These are phyloP conservation scores for Mycena vitilis DNA, from an alignment of 768 basidiomycete genomes.

Conservation along the genomic window DNA sequence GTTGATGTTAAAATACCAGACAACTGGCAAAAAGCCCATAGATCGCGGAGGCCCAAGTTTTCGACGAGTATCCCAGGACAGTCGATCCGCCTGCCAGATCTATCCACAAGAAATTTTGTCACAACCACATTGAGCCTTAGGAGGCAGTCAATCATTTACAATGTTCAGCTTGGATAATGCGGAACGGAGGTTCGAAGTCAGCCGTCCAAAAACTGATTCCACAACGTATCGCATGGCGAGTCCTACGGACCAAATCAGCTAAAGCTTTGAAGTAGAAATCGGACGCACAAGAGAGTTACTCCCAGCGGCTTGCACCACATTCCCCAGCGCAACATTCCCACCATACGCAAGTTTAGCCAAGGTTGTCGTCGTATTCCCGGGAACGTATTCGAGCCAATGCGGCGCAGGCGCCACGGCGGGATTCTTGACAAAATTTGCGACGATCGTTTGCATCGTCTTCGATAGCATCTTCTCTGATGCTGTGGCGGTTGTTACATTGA, in stretches of 20 bases:
- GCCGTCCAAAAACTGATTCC: conserved; percentile 22
- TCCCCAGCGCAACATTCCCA: conserved; percentile 33
- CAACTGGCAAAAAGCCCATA: too few relatives aligned
- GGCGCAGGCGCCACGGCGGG: conserved; percentile 34
- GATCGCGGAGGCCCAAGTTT: too few relatives aligned
- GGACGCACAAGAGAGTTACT: conserved; percentile 26
- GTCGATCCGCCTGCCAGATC: too few relatives aligned
- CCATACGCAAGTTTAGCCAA: conserved; percentile 38
- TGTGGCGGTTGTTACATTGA: conserved; percentile 36
- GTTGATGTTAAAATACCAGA: too few relatives aligned
- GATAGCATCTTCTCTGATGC: conserved; percentile 38
- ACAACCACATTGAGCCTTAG: too few relatives aligned
- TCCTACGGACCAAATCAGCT: not conserved
- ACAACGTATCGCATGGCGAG: conserved; percentile 10
- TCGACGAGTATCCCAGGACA: too few relatives aligned
- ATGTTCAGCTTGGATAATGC: not conserved
- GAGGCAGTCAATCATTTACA: too few relatives aligned
- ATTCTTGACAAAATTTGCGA: conserved; percentile 38
- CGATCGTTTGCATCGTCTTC: conserved; percentile 34
- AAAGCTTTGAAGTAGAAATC: not conserved
- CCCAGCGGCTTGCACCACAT: conserved; percentile 34
- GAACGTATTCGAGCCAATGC: conserved; percentile 34
- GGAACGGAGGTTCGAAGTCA: not conserved
- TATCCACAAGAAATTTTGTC: too few relatives aligned
- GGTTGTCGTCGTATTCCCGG: conserved; percentile 32